Evolutionary conservation across 148 eudicot species (phyloP), one percentile per base, ranked within the genome.

Genomic region (Talinum fruticosum): DNA sequence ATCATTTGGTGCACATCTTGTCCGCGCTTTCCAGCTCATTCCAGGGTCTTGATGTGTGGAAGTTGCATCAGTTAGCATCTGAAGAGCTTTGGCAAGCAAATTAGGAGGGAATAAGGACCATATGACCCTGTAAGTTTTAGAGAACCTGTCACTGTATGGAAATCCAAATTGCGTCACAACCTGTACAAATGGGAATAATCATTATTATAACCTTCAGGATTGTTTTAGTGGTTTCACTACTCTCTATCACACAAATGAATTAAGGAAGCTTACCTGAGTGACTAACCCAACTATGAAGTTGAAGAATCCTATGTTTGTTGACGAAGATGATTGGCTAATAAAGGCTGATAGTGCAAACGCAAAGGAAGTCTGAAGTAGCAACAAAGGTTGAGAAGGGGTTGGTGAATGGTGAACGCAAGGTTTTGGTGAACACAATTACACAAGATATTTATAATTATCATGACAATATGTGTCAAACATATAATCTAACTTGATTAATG

Each of bases 41-140:
- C 98, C 98, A 79, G 85, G 87, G 75, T 85, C 87, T 71, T 78
- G 85, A 85, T 73, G 79, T 53, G 82, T 77, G 32, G 77, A 62
- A 62, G 96, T 92, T 76, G 98, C 97, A 84, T 29, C 82, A 62
- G 92, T 84, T 79, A 95, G 96, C 87, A 95, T 88, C 53, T 75
- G 57, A 82, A 93, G 85, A 76, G 91, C 91, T 81, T 83, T 69
- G 66, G 93, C 88, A 34, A 93, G 85, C 87, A 88, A 86, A 85
- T 93, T 93, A 53, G 98, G 98, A 66, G 98, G 98, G 79, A 88
- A 94, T 4, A 94, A 74, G 51, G 97, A 90, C 98, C 98, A 94
- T 76, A 94, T 28, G 75, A 85, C 79, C 65, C 83, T 80, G 79
- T 79, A 85, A 15, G 71, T 68, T 34, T 57, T 67, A 18, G 93